Evolutionary conservation across 2,329 filamentous ascomycete genomes (phyloP), one percentile per base, ranked within the genome.

Genomic region (Neofusicoccum sp.): DNA sequence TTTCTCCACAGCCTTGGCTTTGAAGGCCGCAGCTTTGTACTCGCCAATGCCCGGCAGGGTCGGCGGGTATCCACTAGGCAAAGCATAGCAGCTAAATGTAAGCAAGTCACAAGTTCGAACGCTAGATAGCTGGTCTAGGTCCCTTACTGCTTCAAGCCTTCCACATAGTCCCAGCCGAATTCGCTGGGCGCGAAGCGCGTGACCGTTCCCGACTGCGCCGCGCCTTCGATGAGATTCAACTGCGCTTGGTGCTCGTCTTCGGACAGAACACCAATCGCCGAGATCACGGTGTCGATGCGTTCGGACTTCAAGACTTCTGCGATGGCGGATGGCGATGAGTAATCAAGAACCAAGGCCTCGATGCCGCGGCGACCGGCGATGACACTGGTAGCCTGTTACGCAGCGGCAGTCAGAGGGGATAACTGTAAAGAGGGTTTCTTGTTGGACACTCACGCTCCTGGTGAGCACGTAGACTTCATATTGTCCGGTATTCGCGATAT

Each of bases 151-250:
- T 34, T 43, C 37, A 31, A 8, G 11, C 22, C 52, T 7, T 31
- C 52, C 14, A 43, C 36, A n/a, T 56, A 63, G 33, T 63, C 61
- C 41, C 52, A 43, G 63, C 85, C 86, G 69, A 87, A 90, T 71
- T 90, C 88, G 6, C 85, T 88, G 0, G 88, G 87, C 65, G 89
- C 84, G 77, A 90, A 89, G 78, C 85, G 85, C 65, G 83, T 81
- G 33, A 90, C 83, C 16, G 76, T 80, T 1, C 76, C 72, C 0
- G 81, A 81, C 60, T 80, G 73, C 41, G 85, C 84, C 7, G 88
- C 87, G 22, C 49, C 61, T 8, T 58, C 49, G 45, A 63, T 58
- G 14, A 63, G 41, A 33, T 63, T 63, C 11, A 63, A n/a, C 34
- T 63, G 61, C 8, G 61, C 50, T 12, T 33, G 37, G 14, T 36